Conservation (phyloP, 2,329 filamentous ascomycete genomes). For the Fusarium solani-melongenae region DNA sequence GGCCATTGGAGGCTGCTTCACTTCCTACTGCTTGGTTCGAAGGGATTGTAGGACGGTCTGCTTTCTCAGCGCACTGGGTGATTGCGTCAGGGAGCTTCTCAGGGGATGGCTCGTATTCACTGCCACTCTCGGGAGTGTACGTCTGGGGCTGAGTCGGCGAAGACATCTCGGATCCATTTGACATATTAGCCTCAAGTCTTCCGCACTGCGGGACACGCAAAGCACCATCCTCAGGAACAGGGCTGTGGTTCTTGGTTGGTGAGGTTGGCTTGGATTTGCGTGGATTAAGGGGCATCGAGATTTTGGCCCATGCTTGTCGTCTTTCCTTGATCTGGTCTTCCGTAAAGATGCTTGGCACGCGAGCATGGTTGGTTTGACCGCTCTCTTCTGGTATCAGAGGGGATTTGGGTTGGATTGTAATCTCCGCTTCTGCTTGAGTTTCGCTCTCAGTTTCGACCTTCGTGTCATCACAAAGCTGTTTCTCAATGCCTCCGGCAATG, state of each 20-base stretch:
- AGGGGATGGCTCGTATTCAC: conserved; percentile 14
- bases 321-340: conserved; percentile 47
- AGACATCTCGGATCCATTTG: conserved; percentile 11
- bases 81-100: neutral
- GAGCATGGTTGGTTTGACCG: conserved; percentile 5
- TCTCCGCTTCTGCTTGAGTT: neutral
- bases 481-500: neutral
- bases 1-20: neutral
- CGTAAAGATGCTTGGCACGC: conserved; percentile 42
- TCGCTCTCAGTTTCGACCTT: neutral
- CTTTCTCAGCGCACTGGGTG: neutral
- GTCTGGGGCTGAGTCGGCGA: conserved; percentile 18
- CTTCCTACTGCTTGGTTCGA: neutral
- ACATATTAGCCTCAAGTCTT: conserved; percentile 4
- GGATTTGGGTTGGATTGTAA: neutral
- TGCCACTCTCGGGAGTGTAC: conserved; percentile 20
- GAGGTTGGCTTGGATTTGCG: conserved; percentile 24
- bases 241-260: conserved; percentile 1
- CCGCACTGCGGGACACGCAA: neutral
- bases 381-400: neutral
- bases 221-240: neutral
- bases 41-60: neutral
- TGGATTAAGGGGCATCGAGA: conserved; percentile 48
- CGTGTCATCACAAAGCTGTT: neutral
- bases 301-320: conserved; percentile 48